Conservation (phyloP, 2,329 filamentous ascomycete genomes). For the Fusarium sororula region DNA sequence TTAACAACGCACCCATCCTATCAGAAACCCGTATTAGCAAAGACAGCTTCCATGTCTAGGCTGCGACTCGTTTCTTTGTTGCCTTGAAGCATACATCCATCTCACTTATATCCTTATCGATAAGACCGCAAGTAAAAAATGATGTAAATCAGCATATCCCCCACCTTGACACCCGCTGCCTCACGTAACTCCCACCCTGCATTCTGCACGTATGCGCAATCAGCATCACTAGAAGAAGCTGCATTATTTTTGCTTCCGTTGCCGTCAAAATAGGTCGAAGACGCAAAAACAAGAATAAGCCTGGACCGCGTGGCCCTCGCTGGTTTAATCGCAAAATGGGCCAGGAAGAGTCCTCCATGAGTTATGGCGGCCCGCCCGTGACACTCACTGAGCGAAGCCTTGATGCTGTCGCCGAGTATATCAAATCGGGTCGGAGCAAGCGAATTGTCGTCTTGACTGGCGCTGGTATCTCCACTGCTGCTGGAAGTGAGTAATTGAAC, state of each 20-base stretch:
- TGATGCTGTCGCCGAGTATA: conserved; percentile 80
- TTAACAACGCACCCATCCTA: neutral
- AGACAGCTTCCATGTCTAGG: neutral
- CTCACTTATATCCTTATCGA: conserved; percentile 37
- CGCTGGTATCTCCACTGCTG: conserved; percentile 84
- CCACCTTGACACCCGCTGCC: conserved; percentile 18
- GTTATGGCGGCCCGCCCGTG: conserved; percentile 69
- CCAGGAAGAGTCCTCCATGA: conserved; percentile 79
- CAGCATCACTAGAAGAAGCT: neutral
- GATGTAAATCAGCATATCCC: conserved; percentile 38
- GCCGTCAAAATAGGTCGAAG: conserved; percentile 53
- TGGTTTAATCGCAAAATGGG: conserved; percentile 73
- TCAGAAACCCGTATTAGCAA: neutral
- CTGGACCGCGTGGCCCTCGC: conserved; percentile 46
- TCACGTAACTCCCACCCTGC: conserved; percentile 2
- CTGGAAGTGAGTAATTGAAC: conserved; percentile 60
- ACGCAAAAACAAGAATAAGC: conserved; percentile 49
- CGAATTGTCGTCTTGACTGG: conserved; percentile 90
- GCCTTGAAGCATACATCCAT: conserved; percentile 7
- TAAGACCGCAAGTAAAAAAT: conserved; percentile 33
- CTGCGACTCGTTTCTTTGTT: neutral
- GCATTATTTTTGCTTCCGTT: neutral
- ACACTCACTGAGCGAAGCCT: conserved; percentile 76
- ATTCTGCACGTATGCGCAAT: conserved; percentile 24
- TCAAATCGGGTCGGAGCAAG: conserved; percentile 72